Evolutionary conservation across 2,329 filamentous ascomycete species (phyloP).

Genomic region (Apiospora marii): DNA sequence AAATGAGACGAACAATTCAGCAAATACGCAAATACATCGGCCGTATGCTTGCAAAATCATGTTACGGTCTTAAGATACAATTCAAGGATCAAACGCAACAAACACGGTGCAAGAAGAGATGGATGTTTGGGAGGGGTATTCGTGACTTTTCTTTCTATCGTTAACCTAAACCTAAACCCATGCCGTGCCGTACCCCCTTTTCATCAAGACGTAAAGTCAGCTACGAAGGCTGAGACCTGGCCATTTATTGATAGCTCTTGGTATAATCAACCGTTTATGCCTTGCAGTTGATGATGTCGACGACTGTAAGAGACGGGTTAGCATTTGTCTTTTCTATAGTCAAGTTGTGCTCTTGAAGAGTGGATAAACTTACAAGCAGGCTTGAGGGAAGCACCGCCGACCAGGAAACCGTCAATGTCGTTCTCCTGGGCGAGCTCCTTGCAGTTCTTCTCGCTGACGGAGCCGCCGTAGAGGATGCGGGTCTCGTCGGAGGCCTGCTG

Average conservation of each 20-base stretch:
- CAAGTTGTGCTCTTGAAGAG: neutral
- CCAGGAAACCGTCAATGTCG: constrained; percentile 98
- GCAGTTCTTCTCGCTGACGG: constrained; percentile 98
- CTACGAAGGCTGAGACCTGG: constrained; percentile 18
- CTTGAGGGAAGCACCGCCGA: constrained; percentile 96
- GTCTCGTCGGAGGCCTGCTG: constrained; percentile 83
- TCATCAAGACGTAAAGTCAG: constrained; percentile 19
- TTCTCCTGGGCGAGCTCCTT: constrained; percentile 87
- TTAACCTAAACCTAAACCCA: constrained; percentile 17
- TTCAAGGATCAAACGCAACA: constrained; percentile 23
- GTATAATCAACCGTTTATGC: constrained; percentile 44
- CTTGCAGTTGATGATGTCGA: constrained; percentile 66
- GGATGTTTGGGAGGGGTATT: constrained; percentile 5
- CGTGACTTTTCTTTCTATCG: constrained; percentile 14
- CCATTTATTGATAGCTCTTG: constrained; percentile 8
- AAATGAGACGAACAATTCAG: neutral
- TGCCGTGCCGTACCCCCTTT: constrained; percentile 17
- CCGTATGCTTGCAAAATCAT: neutral
- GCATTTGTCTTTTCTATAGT: constrained; percentile 17
- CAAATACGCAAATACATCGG: constrained; percentile 24
- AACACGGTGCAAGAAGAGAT: neutral
- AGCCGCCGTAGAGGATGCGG: constrained; percentile 95
- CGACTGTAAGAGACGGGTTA: constrained; percentile 47
- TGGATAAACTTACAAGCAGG: constrained; percentile 76
- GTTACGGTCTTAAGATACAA: neutral